Percentiles rank a stretch among this genome's conserved stretches.
phyloP scores from a whole-genome alignment of 257 asterid genomes.

The Primulina eburnea region DNA sequence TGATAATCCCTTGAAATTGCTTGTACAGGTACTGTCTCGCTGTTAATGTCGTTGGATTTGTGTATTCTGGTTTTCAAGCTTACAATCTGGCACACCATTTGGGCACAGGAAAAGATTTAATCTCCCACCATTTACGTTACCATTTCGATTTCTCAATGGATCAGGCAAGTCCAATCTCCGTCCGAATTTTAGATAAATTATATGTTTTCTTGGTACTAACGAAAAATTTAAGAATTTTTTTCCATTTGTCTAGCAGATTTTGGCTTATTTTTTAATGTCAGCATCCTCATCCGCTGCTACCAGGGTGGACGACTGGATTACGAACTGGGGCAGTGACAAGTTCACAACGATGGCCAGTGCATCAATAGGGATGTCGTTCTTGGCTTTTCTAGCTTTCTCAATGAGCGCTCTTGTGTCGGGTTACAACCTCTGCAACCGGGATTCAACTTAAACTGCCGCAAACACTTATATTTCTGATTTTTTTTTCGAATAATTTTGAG shows the following conservation, averaged over 20 bases:
- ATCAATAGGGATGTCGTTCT: slow-evolving; percentile 68
- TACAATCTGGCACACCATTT: slow-evolving; percentile 48
- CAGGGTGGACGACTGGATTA: slow-evolving; percentile 74
- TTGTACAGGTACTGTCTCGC: slow-evolving; percentile 61
- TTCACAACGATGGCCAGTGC: slow-evolving; percentile 79
- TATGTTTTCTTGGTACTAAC: neutral
- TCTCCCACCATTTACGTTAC: slow-evolving; percentile 49
- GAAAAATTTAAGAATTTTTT: neutral
- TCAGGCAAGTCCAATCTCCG: slow-evolving; percentile 53
- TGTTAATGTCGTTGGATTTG: slow-evolving; percentile 71
- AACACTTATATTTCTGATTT: neutral
- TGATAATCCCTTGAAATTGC: slow-evolving; percentile 1
- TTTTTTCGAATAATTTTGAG: neutral
- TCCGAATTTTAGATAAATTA: too few species aligned
- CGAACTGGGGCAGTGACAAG: slow-evolving; percentile 81
- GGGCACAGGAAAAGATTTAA: slow-evolving; percentile 55
- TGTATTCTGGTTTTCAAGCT: slow-evolving; percentile 67
- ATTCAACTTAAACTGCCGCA: slow-evolving; percentile 29
- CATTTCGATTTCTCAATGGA: slow-evolving; percentile 72
- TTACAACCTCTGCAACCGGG: slow-evolving; percentile 54
- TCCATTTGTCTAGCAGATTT: slow-evolving; percentile 38
- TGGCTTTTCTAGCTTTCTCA: slow-evolving; percentile 72
- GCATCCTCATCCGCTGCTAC: slow-evolving; percentile 89
- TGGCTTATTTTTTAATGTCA: slow-evolving; percentile 81
- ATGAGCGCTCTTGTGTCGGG: slow-evolving; percentile 67